A percentile compares a stretch with the other conserved stretches of the same genome.
phyloP scores from a whole-genome alignment of 345 rosid genomes.

The Eucalyptus regnans region DNA sequence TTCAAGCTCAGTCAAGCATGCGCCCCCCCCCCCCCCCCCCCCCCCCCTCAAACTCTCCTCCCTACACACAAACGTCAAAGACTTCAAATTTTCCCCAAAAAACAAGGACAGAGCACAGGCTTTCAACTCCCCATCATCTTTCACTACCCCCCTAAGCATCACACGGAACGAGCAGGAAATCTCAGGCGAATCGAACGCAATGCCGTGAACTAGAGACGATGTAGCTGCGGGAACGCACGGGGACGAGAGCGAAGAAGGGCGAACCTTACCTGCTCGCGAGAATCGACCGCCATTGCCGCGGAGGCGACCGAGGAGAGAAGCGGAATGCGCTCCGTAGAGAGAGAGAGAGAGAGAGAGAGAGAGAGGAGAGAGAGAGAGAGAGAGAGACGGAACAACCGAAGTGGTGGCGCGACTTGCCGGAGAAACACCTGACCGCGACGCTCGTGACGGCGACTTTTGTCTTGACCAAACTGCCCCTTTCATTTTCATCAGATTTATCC shows the following conservation, averaged over 20 bases:
- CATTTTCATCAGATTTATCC: background rate
- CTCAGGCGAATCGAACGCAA: background rate
- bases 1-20: background rate
- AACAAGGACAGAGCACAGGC: background rate
- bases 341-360: background rate
- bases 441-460: background rate
- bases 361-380: background rate
- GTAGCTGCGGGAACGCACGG: background rate
- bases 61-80: background rate
- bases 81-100: background rate
- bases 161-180: background rate
- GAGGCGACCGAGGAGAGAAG: background rate
- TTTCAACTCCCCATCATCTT: background rate
- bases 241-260: background rate
- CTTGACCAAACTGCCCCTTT: slow-evolving; percentile 3
- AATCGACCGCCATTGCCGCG: slow-evolving; percentile 9
- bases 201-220: background rate
- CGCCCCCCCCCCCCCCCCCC: background rate
- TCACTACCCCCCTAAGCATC: background rate
- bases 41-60: background rate
- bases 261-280: slow-evolving; percentile 8
- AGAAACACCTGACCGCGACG: slow-evolving; percentile 18
- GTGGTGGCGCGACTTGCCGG: slow-evolving; percentile 18
- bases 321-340: background rate
- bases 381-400: background rate